Conservation (phyloP, 129 eudicot genomes). For the Glebionis coronaria region DNA sequence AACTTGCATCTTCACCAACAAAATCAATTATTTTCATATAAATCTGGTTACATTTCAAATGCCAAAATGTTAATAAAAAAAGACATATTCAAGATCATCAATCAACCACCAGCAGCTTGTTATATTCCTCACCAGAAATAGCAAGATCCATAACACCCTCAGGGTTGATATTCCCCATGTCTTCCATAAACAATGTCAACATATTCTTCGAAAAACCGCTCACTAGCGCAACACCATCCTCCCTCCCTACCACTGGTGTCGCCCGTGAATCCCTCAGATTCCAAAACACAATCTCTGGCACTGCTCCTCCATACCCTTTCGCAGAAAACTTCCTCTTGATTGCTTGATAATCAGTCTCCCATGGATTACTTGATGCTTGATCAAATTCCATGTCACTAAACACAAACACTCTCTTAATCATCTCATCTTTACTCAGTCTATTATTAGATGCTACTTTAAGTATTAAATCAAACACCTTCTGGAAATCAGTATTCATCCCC, state of each 20-base stretch:
- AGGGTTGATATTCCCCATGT: constrained; percentile 15
- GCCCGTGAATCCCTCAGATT: constrained; percentile 17
- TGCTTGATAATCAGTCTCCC: constrained; percentile 35
- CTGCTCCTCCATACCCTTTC: constrained; percentile 21
- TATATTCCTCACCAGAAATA: too few relatives aligned
- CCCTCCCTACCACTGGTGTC: constrained; percentile 10
- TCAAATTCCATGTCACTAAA: constrained; percentile 33
- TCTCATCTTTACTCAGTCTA: too few relatives aligned
- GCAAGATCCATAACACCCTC: neutral
- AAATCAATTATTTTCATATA: too few relatives aligned
- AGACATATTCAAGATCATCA: too few relatives aligned
- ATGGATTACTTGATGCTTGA: constrained; percentile 9
- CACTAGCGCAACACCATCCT: neutral
- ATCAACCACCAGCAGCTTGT: too few relatives aligned
- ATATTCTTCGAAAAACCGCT: constrained; percentile 31
- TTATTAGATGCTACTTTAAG: neutral
- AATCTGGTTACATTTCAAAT: too few relatives aligned
- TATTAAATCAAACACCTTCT: too few relatives aligned
- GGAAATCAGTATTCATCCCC: too few relatives aligned
- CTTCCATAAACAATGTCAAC: constrained; percentile 4
- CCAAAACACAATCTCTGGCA: constrained; percentile 43
- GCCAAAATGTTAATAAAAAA: too few relatives aligned
- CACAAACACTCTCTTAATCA: too few relatives aligned
- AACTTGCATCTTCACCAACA: too few relatives aligned
- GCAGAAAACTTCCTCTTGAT: constrained; percentile 16